phyloP scores from a whole-genome alignment of 2,329 filamentous ascomycete species.

The Aspergillus nomiae region DNA sequence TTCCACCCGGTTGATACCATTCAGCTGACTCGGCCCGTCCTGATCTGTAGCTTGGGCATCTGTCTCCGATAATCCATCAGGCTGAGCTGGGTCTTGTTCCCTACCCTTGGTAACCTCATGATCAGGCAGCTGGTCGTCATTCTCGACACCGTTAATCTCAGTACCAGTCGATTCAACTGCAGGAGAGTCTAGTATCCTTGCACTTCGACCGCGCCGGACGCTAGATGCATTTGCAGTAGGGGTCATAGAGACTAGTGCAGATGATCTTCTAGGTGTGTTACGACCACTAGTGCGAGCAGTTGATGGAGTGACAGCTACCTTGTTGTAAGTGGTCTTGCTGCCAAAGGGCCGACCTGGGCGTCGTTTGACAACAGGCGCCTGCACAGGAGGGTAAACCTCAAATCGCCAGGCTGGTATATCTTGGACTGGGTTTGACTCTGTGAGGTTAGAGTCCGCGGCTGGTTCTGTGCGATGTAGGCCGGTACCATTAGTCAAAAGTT shows the following conservation, averaged over 20 bases:
- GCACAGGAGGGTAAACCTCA: constrained; percentile 46
- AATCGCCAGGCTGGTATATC: constrained; percentile 46
- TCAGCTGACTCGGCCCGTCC: constrained; percentile 8
- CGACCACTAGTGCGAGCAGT: constrained; percentile 37
- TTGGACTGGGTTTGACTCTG: constrained; percentile 31
- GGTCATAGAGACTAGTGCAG: constrained; percentile 31
- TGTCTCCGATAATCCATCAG: constrained; percentile 8
- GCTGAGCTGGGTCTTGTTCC: constrained; percentile 5
- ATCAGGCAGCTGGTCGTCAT: constrained; percentile 15
- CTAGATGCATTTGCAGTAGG: constrained; percentile 31
- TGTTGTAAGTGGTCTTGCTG: constrained; percentile 29
- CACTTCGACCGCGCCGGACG: constrained; percentile 41
- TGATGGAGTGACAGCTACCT: constrained; percentile 33
- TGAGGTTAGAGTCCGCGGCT: constrained; percentile 16
- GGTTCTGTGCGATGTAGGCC: constrained; percentile 26
- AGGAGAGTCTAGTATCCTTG: constrained; percentile 33
- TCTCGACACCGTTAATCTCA: constrained; percentile 28
- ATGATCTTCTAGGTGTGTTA: constrained; percentile 38
- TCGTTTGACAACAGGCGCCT: constrained; percentile 36
- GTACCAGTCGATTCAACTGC: constrained; percentile 25
- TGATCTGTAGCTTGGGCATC: constrained; percentile 24
- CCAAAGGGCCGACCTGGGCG: constrained; percentile 43
- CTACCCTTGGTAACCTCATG: constrained; percentile 10
- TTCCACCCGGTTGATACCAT: constrained; percentile 15
- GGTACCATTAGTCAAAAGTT: constrained; percentile 29